phyloP scores from a whole-genome alignment of 148 eudicot species.

The Limonium bicolor region DNA sequence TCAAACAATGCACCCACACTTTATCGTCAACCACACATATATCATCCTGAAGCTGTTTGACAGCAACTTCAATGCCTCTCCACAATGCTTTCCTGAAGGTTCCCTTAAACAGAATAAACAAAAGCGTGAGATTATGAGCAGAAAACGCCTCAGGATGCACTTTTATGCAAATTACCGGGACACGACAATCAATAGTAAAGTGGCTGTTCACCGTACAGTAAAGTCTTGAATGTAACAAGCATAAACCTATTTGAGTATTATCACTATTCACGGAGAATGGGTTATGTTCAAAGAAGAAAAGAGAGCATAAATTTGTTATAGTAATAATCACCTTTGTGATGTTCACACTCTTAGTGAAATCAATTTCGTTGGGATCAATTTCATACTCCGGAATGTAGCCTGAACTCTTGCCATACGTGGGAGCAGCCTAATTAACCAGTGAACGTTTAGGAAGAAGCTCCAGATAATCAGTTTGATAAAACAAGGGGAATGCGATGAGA shows the following conservation, averaged over 20 bases:
- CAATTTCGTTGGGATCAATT: conserved; percentile 75
- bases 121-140: too few relatives aligned
- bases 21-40: conserved; percentile 67
- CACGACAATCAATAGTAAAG: too few relatives aligned
- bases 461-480: not conserved
- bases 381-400: conserved; percentile 93
- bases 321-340: conserved; percentile 50
- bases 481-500: not conserved
- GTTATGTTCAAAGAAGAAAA: too few relatives aligned
- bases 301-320: too few relatives aligned
- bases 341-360: conserved; percentile 61
- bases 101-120: conserved; percentile 59
- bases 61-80: conserved; percentile 94
- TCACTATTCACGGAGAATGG: too few relatives aligned
- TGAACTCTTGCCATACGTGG: conserved; percentile 71
- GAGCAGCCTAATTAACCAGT: conserved; percentile 39
- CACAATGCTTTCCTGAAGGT: conserved; percentile 81
- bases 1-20: conserved; percentile 45
- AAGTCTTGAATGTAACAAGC: too few relatives aligned
- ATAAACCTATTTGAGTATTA: too few relatives aligned
- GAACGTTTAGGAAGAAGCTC: not conserved
- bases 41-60: conserved; percentile 76
- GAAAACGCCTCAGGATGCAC: too few relatives aligned
- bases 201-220: too few relatives aligned
- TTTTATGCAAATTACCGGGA: too few relatives aligned